phyloP scores from a whole-genome alignment of 768 basidiomycete genomes.

The Podaxis sp. region DNA sequence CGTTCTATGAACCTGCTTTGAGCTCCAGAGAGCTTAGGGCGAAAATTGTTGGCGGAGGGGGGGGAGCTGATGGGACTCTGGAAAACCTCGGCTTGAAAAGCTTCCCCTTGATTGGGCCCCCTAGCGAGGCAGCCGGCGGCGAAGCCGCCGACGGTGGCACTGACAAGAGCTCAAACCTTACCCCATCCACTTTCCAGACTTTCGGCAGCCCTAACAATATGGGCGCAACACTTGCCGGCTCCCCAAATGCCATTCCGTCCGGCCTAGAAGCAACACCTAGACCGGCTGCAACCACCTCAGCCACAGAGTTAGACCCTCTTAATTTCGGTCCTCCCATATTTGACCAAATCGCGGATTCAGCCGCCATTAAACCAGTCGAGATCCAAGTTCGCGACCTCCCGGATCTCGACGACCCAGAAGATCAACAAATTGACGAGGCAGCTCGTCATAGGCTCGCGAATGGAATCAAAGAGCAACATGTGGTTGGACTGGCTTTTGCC shows the following conservation, averaged over 20 bases:
- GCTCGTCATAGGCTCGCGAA: neutral
- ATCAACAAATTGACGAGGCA: neutral
- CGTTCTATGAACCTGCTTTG: neutral
- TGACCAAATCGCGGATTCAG: neutral
- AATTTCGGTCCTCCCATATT: neutral
- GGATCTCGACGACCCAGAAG: conserved; percentile 2
- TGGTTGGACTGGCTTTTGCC: conserved; percentile 6
- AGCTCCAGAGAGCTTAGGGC: neutral
- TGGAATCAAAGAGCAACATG: conserved; percentile 1
- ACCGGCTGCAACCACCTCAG: neutral
- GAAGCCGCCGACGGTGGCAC: neutral
- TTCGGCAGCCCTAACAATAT: neutral
- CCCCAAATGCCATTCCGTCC: neutral
- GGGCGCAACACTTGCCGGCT: neutral
- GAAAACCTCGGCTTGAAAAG: neutral
- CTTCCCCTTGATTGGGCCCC: neutral
- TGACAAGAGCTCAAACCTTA: neutral
- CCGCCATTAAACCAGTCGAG: neutral
- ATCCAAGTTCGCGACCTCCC: neutral
- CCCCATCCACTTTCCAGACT: neutral
- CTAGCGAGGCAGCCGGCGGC: too few species aligned
- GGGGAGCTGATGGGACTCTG: neutral
- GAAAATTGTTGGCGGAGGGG: neutral
- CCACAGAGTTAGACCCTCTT: neutral
- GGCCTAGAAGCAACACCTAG: neutral